These are phyloP conservation scores for Lachancea cidri DNA, from an alignment of 805 yeast species.

Conservation along the genomic window DNA sequence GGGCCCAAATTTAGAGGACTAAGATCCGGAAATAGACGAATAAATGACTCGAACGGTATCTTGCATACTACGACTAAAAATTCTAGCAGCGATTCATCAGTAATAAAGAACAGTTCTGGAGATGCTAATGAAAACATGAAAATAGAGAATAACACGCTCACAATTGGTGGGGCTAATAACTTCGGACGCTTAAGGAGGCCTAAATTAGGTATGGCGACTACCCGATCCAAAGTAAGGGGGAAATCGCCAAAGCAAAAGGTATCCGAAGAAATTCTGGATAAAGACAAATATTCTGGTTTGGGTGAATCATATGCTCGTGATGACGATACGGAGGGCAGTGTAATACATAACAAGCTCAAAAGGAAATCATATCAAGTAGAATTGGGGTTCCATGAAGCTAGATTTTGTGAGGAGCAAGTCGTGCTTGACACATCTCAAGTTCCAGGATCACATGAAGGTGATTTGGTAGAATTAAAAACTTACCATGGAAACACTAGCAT, in stretches of 20 bases:
- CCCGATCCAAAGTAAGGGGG: not conserved
- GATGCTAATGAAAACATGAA: conserved; percentile 6
- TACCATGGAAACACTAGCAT: conserved; percentile 29
- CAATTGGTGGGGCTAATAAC: conserved; percentile 7
- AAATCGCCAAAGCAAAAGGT: not conserved
- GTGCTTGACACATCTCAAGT: conserved; percentile 53
- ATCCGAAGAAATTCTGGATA: not conserved
- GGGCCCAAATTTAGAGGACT: conserved; percentile 1
- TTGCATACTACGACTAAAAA: not conserved
- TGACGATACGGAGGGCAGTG: not conserved
- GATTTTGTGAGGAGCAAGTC: conserved; percentile 54
- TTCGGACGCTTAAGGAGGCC: not conserved
- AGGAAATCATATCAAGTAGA: conserved; percentile 20
- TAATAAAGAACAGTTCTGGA: not conserved
- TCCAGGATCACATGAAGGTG: conserved; percentile 67
- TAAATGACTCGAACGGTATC: not conserved
- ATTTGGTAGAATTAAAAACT: conserved; percentile 63
- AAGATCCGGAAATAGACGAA: not conserved
- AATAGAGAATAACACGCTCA: conserved; percentile 10
- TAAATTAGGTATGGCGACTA: not conserved
- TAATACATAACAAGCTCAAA: not conserved
- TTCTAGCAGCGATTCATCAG: not conserved
- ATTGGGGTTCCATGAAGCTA: conserved; percentile 55
- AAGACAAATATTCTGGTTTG: not conserved
- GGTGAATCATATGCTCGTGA: too few relatives aligned